Evolutionary conservation across 2,329 filamentous ascomycete species (phyloP).

Genomic region (Leptographium wingfieldii): DNA sequence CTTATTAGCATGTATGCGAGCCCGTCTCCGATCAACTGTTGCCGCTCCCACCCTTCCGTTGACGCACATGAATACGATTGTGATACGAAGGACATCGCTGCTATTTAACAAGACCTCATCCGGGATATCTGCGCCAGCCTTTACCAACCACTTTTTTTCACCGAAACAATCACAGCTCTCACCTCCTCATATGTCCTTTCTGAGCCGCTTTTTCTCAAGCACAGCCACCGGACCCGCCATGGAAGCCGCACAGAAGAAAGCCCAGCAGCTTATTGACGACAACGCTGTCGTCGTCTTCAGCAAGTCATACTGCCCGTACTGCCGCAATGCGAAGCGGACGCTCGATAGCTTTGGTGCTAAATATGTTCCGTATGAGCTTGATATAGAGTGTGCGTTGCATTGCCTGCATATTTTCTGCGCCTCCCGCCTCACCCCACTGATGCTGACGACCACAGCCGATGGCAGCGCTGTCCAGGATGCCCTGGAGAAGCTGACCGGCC

Average conservation of each 20-base stretch:
- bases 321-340: slow-evolving; percentile 62
- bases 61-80: not conserved
- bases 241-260: slow-evolving; percentile 73
- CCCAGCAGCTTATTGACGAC: slow-evolving; percentile 75
- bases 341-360: slow-evolving; percentile 60
- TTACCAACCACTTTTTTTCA: slow-evolving; percentile 8
- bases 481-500: slow-evolving; percentile 65
- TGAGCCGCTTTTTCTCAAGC: slow-evolving; percentile 57
- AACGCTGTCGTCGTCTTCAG: slow-evolving; percentile 90
- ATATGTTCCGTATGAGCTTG: slow-evolving; percentile 67
- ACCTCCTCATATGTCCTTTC: slow-evolving; percentile 44
- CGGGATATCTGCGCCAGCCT: not conserved
- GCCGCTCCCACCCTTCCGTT: not conserved
- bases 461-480: slow-evolving; percentile 73
- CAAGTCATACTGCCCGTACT: slow-evolving; percentile 96
- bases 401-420: not conserved
- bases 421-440: not conserved
- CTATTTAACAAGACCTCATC: not conserved
- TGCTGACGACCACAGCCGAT: slow-evolving; percentile 48
- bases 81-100: not conserved
- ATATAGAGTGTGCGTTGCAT: slow-evolving; percentile 58
- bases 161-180: slow-evolving; percentile 10
- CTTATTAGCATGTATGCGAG: not conserved
- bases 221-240: slow-evolving; percentile 49
- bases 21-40: not conserved